Evolutionary conservation across 2,329 filamentous ascomycete species (phyloP).

Genomic region (Cladosporium sp.): DNA sequence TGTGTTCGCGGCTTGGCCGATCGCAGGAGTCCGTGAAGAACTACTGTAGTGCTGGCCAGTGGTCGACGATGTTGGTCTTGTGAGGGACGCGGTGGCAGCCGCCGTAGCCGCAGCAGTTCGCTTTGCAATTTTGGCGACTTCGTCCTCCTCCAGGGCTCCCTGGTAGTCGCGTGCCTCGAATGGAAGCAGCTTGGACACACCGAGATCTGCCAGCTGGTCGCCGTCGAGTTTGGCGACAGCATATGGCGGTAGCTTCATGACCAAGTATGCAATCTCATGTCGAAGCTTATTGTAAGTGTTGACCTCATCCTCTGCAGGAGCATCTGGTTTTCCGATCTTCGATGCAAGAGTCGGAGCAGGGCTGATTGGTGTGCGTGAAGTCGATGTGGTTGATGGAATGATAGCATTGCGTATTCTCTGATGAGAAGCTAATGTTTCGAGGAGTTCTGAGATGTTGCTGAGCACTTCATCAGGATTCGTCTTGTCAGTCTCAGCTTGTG

Average conservation of each 20-base stretch:
- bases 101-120: conserved; percentile 31
- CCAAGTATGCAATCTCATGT: conserved; percentile 67
- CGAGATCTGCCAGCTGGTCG: conserved; percentile 76
- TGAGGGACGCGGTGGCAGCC: conserved; percentile 26
- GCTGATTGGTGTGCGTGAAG: conserved; percentile 36
- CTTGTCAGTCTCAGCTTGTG: conserved; percentile 29
- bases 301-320: conserved; percentile 58
- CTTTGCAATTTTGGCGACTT: conserved; percentile 46
- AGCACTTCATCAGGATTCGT: conserved; percentile 49
- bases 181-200: conserved; percentile 74
- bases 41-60: conserved; percentile 31
- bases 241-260: conserved; percentile 74
- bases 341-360: conserved; percentile 61
- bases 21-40: conserved; percentile 31
- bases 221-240: conserved; percentile 82
- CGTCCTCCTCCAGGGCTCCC: conserved; percentile 81
- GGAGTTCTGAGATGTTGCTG: conserved; percentile 68
- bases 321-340: conserved; percentile 55
- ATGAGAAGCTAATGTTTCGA: conserved; percentile 72
- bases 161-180: conserved; percentile 69
- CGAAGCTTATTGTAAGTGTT: conserved; percentile 69
- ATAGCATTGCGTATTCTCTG: conserved; percentile 74
- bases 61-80: conserved; percentile 26
- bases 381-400: conserved; percentile 46
- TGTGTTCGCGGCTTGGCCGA: conserved; percentile 32